Base-by-base conservation (phyloP, 768 basidiomycete species). In the Trametes punicea region DNA sequence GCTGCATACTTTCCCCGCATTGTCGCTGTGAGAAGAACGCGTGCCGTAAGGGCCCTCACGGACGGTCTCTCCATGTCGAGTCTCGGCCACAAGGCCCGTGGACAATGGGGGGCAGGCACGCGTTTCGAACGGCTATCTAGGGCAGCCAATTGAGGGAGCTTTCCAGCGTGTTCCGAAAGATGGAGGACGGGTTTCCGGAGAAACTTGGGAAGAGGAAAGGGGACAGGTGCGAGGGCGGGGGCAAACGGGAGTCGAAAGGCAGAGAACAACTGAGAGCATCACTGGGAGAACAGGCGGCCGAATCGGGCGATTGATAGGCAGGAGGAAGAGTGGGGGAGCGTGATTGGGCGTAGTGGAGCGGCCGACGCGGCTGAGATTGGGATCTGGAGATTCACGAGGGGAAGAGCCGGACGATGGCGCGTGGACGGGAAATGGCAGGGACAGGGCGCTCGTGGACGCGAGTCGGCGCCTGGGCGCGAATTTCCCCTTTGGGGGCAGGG, bases 21-120 rank as follows among this genome's bases (percentile, higher is more conserved):
- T 44, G 41, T 8, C 21, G 33, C n/a, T 18, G 39, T 20, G 9
- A 16, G 29, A 18, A 42, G 41, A 23, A 20, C 23, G 41, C 25
- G 51, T 52, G 51, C 51, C 41, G 51, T 52, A 45, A 52, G 13
- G 39, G 10, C 41, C 31, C 41, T 44, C 51, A 16, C 31, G 41
- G 4, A 36, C 20, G 41, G 30, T 25, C 31, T 30, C 40, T 29
- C 38, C 5, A 52, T 34, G 21, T 33, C 51, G 34, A 18, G 18
- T 30, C 10, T 13, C 18, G 15, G 40, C 39, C 50, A 31, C 50
- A 51, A 42, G 41, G 31, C 23, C 15, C 21, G 10, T n/a, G 25
- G 38, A 47, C 46, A 31, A 47, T 55, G 21, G 36, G 53, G 53
- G 53, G 53, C 27, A 55, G 53, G 45, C 27, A 55, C 53, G 34